phyloP scores from a whole-genome alignment of 352 stramenopile genomes.

The Plasmopara viticola region DNA sequence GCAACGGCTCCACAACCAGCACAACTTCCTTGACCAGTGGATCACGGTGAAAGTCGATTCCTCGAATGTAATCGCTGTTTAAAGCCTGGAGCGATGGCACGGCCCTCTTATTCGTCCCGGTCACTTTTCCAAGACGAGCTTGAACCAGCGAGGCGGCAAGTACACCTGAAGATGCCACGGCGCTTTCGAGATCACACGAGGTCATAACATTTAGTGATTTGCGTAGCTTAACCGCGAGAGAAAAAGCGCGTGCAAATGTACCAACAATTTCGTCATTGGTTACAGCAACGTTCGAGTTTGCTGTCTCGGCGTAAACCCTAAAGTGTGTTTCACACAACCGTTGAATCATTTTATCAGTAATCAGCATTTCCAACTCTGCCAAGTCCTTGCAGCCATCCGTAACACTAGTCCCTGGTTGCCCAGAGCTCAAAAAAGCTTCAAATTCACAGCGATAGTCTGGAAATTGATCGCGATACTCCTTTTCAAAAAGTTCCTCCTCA shows the following conservation, averaged over 20 bases:
- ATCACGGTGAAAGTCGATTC: conserved; percentile 92
- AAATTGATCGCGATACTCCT: conserved; percentile 90
- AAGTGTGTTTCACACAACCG: conserved; percentile 65
- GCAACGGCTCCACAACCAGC: conserved; percentile 82
- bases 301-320: conserved; percentile 55
- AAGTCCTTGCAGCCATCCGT: conserved; percentile 8
- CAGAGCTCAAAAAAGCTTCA: conserved; percentile 47
- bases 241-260: conserved; percentile 65
- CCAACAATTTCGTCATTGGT: conserved; percentile 42
- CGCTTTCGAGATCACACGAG: conserved; percentile 37
- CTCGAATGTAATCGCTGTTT: conserved; percentile 66
- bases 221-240: conserved; percentile 59
- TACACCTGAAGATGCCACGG: conserved; percentile 44
- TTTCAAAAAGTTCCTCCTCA: conserved; percentile 79
- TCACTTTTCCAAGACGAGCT: conserved; percentile 44
- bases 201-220: conserved; percentile 56
- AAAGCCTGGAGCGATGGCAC: conserved; percentile 55
- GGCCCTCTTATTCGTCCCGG: conserved; percentile 14
- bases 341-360: conserved; percentile 70
- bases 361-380: conserved; percentile 42
- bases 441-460: conserved; percentile 88
- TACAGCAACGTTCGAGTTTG: conserved; percentile 38
- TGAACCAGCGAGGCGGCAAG: conserved; percentile 69
- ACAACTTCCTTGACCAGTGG: conserved; percentile 90
- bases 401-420: conserved; percentile 23